Base-by-base conservation (phyloP, 495 filamentous ascomycete species). In the Hypoxylon fragiforme region DNA sequence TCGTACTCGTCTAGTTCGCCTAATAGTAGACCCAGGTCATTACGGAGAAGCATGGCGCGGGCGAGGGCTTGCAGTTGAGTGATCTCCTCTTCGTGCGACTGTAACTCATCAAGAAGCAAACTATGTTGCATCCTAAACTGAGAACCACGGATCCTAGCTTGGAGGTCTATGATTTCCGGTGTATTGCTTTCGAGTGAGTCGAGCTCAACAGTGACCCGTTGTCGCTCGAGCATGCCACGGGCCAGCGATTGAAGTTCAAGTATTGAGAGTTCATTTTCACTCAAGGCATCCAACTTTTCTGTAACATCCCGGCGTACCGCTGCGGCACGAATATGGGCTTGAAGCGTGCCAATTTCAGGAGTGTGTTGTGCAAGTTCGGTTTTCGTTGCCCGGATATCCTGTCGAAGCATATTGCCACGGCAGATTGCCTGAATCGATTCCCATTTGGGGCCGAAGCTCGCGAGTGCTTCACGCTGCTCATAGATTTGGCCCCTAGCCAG, bases 1-100 rank as follows among this genome's bases (percentile, higher is more conserved):
- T 97, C 94, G 46, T 92, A 80, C 28, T 85, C 85, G 21, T 96
- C 90, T 1, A 99, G 80, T 51, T 91, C 80, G 16, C 75, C 77
- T 14, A 97, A 76, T 3, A 87, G 73, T 18, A 77, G 77, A 5
- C 85, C 91, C 34, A 96, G 77, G 14, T 85, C 73, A 28, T 80
- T 77, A 19, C 94, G 84, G 13, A 91, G 73, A 19, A 94, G 72
- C 81, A 95, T 89, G 2, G 89, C 91, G 58, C 92, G 79, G 44
- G 83, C 77, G 18, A 91, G 67, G 28, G 83, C 81, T 69, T 99
- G 95, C 9, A 95, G 73, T 28, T 80, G 62, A 41, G 82, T 67
- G 34, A 91, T 72, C 53, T 86, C 81, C 8, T 72, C 65, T 12
- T 76, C 75, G 45, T 86, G 78, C 7, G 74, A 72, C 40, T 79